Conservation (phyloP, 345 rosid species). For the Balakata baccata region DNA sequence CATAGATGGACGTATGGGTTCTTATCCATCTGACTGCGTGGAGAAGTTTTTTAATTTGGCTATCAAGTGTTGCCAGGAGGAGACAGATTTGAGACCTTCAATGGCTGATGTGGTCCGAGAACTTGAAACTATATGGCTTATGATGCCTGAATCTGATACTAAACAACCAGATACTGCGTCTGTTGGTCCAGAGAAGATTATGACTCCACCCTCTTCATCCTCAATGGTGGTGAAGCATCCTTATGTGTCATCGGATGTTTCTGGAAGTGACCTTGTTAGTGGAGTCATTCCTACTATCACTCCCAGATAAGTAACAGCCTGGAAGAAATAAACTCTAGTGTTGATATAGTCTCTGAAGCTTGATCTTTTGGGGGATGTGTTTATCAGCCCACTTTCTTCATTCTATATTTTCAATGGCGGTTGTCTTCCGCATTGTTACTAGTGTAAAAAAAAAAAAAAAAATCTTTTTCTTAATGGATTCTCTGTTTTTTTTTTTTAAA, state of each 20-base stretch:
- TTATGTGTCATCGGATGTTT: conserved; percentile 65
- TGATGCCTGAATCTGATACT: conserved; percentile 54
- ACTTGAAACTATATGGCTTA: conserved; percentile 63
- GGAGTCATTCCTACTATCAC: conserved; percentile 60
- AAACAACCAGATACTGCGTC: conserved; percentile 15
- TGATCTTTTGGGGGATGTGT: background rate
- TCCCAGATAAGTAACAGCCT: conserved; percentile 48
- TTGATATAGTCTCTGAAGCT: background rate
- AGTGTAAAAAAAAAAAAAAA: too few species aligned
- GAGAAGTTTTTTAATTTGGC: conserved; percentile 76
- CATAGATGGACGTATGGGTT: conserved; percentile 83
- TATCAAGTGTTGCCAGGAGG: conserved; percentile 66
- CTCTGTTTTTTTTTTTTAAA: too few species aligned
- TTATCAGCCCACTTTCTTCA: background rate
- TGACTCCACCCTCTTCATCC: conserved; percentile 45
- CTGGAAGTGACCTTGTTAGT: conserved; percentile 88
- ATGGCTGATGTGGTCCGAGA: conserved; percentile 88
- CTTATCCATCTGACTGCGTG: conserved; percentile 78
- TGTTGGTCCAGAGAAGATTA: conserved; percentile 14
- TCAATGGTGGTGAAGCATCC: conserved; percentile 39
- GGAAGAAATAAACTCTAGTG: background rate
- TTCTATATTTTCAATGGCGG: too few species aligned
- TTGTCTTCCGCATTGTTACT: too few species aligned
- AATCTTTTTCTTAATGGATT: too few species aligned
- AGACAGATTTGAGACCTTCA: conserved; percentile 76